These are phyloP conservation scores for button mushroom (Agaricus bisporus) DNA, from an alignment of 768 basidiomycete species.

Conservation along the genomic window DNA sequence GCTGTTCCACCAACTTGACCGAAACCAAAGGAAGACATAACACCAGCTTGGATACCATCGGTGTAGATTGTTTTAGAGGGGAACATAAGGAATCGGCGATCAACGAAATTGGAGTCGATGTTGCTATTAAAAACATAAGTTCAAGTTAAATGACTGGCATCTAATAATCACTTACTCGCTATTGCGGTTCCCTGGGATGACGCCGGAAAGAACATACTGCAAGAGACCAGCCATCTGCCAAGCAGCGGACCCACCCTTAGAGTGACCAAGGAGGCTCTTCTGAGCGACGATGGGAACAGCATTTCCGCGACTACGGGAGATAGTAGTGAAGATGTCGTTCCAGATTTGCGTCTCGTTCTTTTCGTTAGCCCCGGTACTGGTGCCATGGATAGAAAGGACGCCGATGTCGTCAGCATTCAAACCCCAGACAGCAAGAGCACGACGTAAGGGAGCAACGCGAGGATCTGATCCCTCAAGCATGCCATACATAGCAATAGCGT, in stretches of 20 bases:
- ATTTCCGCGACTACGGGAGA: slow-evolving; percentile 88
- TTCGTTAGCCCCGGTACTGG: slow-evolving; percentile 87
- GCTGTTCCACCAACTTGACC: slow-evolving; percentile 97
- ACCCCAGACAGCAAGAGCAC: slow-evolving; percentile 96
- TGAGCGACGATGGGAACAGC: slow-evolving; percentile 97
- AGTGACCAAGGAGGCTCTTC: slow-evolving; percentile 94
- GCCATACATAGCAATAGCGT: slow-evolving; percentile 88
- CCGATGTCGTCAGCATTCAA: slow-evolving; percentile 90
- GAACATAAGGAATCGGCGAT: slow-evolving; percentile 91
- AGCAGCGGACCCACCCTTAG: slow-evolving; percentile 98
- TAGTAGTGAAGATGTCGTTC: slow-evolving; percentile 89
- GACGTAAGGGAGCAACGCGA: slow-evolving; percentile 83
- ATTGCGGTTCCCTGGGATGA: slow-evolving; percentile 93
- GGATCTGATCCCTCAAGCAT: slow-evolving; percentile 90
- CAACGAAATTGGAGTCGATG: slow-evolving; percentile 86
- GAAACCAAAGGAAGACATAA: slow-evolving; percentile 97
- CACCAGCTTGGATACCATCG: slow-evolving; percentile 82
- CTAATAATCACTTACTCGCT: slow-evolving; percentile 66
- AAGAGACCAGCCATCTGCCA: slow-evolving; percentile 94
- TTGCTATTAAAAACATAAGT: slow-evolving; percentile 47
- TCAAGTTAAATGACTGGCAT: background rate
- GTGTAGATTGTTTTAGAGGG: slow-evolving; percentile 95
- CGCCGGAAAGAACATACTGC: slow-evolving; percentile 78
- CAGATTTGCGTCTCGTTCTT: slow-evolving; percentile 97
- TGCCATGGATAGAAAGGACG: slow-evolving; percentile 84